Evolutionary conservation across 2,329 filamentous ascomycete genomes (phyloP), one percentile per base, ranked within the genome.

Genomic region (Cercospora zeina): DNA sequence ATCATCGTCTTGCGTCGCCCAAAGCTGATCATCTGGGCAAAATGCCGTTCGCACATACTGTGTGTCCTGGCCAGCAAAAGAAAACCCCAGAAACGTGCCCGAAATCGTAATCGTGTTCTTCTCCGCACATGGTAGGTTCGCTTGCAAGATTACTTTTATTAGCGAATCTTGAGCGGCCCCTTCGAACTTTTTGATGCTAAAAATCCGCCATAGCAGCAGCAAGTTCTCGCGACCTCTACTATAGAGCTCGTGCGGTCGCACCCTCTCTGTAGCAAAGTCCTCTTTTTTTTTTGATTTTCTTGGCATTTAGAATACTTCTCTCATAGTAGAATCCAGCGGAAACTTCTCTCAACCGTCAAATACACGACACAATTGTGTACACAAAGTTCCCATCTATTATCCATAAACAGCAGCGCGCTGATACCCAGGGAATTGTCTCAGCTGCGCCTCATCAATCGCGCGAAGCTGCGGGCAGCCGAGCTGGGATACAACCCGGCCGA

Each of bases 361-460:
- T n/a, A n/a, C n/a, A n/a, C n/a, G n/a, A n/a, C n/a, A n/a, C n/a
- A n/a, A n/a, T n/a, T n/a, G 9, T 9, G 24, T n/a, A 24, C 42
- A 49, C 42, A 11, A 49, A n/a, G n/a, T n/a, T n/a, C 14, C 10
- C 42, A 21, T 33, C 42, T 49, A 47, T 3, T 24, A 47, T 3
- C 24, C n/a, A 50, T 67, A 67, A 9, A 67, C 65, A 7, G 63
- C 64, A 30, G 61, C 58, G 54, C 69, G 59, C 13, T 56, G 56
- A 50, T 70, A 73, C 9, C 71, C 72, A 10, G 71, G 71, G 64
- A 68, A 73, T 39, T 70, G 59, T 31, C 67, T 56, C 37, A 73
- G 65, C 61, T 70, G 71, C 4, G 57, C 53, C 42, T 70, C 58
- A 49, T 73, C 70, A 49, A 73, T 67, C 33, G 59, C 65, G 19